Evolutionary conservation across 805 yeast species (phyloP).

Genomic region (Barnettozyma vustinii): DNA sequence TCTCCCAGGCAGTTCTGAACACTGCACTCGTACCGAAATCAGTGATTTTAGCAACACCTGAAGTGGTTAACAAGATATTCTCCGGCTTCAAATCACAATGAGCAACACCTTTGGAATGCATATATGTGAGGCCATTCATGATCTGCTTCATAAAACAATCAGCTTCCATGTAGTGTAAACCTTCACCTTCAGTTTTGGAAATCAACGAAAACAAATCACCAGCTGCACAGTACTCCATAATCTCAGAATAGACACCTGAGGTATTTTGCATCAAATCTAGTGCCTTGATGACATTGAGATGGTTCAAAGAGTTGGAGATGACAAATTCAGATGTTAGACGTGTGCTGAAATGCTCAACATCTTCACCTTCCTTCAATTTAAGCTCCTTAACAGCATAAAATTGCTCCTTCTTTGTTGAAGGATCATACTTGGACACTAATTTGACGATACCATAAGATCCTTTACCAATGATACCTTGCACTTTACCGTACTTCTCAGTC

Average conservation of each 20-base stretch:
- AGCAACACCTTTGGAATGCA: constrained; percentile 90
- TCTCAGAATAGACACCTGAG: constrained; percentile 70
- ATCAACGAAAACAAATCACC: constrained; percentile 70
- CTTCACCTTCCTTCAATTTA: constrained; percentile 93
- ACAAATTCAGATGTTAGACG: constrained; percentile 89
- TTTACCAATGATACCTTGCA: constrained; percentile 67
- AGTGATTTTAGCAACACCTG: constrained; percentile 63
- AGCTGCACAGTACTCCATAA: constrained; percentile 93
- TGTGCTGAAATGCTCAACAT: constrained; percentile 93
- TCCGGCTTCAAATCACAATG: constrained; percentile 93
- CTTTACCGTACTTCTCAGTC: constrained; percentile 44
- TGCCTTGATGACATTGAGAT: constrained; percentile 69
- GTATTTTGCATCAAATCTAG: constrained; percentile 76
- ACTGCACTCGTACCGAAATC: constrained; percentile 94
- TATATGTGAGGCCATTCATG: constrained; percentile 71
- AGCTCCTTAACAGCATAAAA: constrained; percentile 94
- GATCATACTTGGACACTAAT: constrained; percentile 86
- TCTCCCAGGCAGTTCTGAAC: constrained; percentile 86
- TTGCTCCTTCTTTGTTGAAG: constrained; percentile 68
- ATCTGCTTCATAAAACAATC: constrained; percentile 90
- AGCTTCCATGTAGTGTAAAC: constrained; percentile 59
- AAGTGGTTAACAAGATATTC: constrained; percentile 63
- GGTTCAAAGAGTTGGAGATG: constrained; percentile 72
- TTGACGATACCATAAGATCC: constrained; percentile 99
- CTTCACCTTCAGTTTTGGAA: constrained; percentile 43